These are phyloP conservation scores for Exidia glandulosa DNA, from an alignment of 768 basidiomycete species.

Conservation along the genomic window DNA sequence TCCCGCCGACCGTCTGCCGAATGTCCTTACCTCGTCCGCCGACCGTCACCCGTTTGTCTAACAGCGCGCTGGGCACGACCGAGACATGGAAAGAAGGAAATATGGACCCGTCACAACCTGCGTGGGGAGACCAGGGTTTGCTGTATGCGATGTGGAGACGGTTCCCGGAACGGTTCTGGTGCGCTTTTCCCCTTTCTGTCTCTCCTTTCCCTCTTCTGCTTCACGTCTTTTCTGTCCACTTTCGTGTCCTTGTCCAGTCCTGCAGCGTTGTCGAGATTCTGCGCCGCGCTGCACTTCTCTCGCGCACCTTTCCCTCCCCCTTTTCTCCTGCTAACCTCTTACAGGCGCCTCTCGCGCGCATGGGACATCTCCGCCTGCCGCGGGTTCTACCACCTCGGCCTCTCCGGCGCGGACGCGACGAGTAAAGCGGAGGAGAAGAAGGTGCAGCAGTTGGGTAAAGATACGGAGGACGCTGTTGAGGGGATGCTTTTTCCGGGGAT, in stretches of 20 bases:
- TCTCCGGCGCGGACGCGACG: neutral
- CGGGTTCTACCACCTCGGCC: neutral
- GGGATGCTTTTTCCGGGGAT: neutral
- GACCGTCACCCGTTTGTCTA: neutral
- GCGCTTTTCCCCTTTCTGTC: neutral
- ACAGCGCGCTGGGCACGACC: neutral
- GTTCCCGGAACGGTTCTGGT: neutral
- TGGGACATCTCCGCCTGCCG: neutral
- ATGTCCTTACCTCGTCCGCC: neutral
- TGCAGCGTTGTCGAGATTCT: no score
- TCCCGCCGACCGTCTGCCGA: neutral
- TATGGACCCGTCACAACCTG: neutral
- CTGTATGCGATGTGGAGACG: neutral
- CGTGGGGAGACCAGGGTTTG: neutral
- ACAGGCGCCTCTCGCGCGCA: neutral
- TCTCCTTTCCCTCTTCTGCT: no score
- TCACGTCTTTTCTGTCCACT: no score
- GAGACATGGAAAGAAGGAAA: neutral
- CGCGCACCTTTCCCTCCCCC: no score
- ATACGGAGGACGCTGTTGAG: neutral
- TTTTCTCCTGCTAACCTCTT: neutral
- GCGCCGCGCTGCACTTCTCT: no score
- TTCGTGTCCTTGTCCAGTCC: no score
- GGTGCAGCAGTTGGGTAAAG: neutral
- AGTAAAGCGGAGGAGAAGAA: neutral